These are phyloP conservation scores for Macrocystidia cucumis DNA, from an alignment of 1,284 basidiomycete genomes.

Conservation along the genomic window DNA sequence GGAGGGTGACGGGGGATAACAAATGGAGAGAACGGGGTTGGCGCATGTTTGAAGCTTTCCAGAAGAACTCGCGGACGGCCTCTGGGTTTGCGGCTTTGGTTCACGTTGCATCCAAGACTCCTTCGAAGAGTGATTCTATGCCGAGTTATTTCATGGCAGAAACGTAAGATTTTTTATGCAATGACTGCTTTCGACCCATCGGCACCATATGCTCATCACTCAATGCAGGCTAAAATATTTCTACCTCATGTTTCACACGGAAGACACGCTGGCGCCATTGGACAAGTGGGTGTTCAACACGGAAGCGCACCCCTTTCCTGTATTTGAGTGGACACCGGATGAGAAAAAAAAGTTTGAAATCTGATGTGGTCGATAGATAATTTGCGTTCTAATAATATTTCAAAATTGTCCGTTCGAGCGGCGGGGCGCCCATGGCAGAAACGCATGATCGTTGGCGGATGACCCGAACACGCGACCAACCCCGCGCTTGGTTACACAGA, in stretches of 20 bases:
- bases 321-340: constrained; percentile 57
- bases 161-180: too few species aligned
- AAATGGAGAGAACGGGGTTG: constrained; percentile 52
- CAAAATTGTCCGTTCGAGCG: too few species aligned
- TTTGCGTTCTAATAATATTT: too few species aligned
- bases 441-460: too few species aligned
- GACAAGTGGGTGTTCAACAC: constrained; percentile 83
- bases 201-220: constrained; percentile 9
- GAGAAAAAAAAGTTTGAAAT: constrained; percentile 35
- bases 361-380: not conserved
- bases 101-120: constrained; percentile 37
- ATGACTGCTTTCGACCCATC: too few species aligned
- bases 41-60: constrained; percentile 64
- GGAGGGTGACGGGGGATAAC: constrained; percentile 57
- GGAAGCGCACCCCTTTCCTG: constrained; percentile 74
- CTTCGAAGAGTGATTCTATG: constrained; percentile 41
- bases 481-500: too few species aligned
- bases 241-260: constrained; percentile 53
- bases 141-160: too few species aligned
- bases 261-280: constrained; percentile 53
- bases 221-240: constrained; percentile 55
- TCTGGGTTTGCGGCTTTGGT: constrained; percentile 52
- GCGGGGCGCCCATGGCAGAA: too few species aligned
- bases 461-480: too few species aligned
- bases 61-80: constrained; percentile 45